Conservation (phyloP, 202 grass and related monocot genomes). For the Hordeum pubiflorum region DNA sequence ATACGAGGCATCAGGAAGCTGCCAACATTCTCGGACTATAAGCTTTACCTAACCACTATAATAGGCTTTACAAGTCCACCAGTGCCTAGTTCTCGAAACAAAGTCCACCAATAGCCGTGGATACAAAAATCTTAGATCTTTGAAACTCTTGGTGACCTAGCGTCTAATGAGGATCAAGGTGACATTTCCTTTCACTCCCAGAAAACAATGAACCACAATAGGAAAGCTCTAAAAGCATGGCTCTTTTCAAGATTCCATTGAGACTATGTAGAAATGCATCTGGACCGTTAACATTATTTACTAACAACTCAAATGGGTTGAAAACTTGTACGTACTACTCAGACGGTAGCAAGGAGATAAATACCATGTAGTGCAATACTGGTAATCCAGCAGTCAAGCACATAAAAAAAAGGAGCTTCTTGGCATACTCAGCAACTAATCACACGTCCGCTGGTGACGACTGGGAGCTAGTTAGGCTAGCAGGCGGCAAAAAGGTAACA, state of each 20-base stretch:
- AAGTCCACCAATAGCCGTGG: background rate
- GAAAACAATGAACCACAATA: background rate
- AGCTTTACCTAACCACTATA: background rate
- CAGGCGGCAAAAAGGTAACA: background rate
- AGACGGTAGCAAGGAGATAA: background rate
- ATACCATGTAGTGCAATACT: background rate
- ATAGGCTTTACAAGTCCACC: background rate
- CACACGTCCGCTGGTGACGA: background rate
- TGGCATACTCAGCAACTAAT: background rate
- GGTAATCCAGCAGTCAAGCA: constrained; percentile 1
- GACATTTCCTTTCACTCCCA: background rate
- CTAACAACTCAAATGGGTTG: background rate
- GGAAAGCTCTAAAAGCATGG: background rate
- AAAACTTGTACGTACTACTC: background rate
- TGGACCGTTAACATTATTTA: background rate
- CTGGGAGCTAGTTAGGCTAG: background rate
- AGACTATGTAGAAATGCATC: background rate
- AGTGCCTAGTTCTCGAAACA: background rate
- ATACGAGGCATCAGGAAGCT: background rate
- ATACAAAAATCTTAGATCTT: background rate
- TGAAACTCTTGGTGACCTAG: background rate
- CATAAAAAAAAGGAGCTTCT: constrained; percentile 3
- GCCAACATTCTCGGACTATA: background rate
- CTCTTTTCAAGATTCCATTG: background rate
- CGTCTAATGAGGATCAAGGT: background rate